phyloP scores from a whole-genome alignment of 352 stramenopile species.

The Aphanomyces astaci region DNA sequence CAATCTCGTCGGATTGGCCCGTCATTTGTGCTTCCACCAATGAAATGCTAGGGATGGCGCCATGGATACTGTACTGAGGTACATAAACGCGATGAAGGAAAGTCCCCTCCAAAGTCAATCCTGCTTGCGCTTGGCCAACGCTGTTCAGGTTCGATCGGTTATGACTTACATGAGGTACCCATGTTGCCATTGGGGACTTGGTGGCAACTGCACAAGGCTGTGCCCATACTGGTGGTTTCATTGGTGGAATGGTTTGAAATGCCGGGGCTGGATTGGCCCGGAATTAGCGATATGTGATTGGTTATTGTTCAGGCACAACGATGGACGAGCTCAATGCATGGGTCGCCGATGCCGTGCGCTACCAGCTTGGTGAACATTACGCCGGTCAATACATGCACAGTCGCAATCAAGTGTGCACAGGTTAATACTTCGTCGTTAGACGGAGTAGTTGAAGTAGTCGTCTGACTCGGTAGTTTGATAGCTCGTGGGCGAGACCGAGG shows the following conservation, averaged over 20 bases:
- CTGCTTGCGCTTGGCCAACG: no score
- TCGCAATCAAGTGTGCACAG: slow-evolving; percentile 4
- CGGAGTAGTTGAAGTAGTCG: background rate
- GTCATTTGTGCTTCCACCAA: background rate
- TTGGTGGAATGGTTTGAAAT: background rate
- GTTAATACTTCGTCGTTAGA: background rate
- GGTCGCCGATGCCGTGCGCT: background rate
- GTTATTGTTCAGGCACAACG: background rate
- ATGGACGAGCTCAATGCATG: background rate
- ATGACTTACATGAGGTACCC: no score
- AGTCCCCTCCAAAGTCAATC: background rate
- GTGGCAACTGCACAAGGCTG: no score
- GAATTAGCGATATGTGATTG: background rate
- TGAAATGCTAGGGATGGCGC: background rate
- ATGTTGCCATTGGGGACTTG: no score
- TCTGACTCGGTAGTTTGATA: background rate
- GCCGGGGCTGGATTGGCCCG: background rate
- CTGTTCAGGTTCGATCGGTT: no score
- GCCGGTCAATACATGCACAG: background rate
- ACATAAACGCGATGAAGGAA: background rate
- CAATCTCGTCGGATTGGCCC: slow-evolving; percentile 4
- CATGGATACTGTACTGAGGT: background rate
- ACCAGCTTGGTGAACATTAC: background rate
- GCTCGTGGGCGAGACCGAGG: background rate
- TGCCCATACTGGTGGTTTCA: background rate